Base-by-base conservation (phyloP, 805 yeast genomes). In the Metschnikowia henanensis region DNA sequence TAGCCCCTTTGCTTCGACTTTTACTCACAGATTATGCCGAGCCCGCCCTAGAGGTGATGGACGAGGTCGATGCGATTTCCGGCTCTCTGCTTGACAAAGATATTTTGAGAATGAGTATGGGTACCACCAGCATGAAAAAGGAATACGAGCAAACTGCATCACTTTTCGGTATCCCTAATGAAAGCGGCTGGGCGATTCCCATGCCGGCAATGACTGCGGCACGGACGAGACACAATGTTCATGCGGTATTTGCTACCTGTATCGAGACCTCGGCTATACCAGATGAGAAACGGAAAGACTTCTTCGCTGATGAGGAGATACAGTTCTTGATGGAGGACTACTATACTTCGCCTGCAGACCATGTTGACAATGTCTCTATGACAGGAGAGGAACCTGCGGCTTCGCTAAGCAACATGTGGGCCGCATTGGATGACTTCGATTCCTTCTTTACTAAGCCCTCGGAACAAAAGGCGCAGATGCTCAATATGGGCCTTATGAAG, bases 161-260 rank as follows among this genome's bases (percentile, higher is more conserved):
- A 0, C 69, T 94, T 43, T 95, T 90, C 68, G 99, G 99, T 13
- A 83, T 92, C 19, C 98, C 99, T 0, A 92, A 87, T 49, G 96
- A 87, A 10, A 82, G 85, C 57, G 99, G 99, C 1, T 94, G 99
- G 99, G 84, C 97, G 0, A 82, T 95, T 38, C 95, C 98, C 2
- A 86, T 87, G 92, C 97, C 99, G 2, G 87, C 92, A 0, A 81
- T 89, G 33, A 84, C 94, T 1, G 89, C 97, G 0, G 85, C 95
- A 0, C 79, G 87, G 13, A 87, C 98, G 1, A 72, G 97, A 52
- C 88, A 87, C 59, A 94, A 94, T 57, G 95, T 94, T 1, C 98
- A 94, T 62, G 91, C 98, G 0, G 98, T 94, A 3, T 94, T 87
- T 59, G 81, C 90, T 23, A 87, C 96, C 0, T 92, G 97, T 58